Base-by-base conservation (phyloP, 768 basidiomycete genomes). In the Lentinula raphanica region DNA sequence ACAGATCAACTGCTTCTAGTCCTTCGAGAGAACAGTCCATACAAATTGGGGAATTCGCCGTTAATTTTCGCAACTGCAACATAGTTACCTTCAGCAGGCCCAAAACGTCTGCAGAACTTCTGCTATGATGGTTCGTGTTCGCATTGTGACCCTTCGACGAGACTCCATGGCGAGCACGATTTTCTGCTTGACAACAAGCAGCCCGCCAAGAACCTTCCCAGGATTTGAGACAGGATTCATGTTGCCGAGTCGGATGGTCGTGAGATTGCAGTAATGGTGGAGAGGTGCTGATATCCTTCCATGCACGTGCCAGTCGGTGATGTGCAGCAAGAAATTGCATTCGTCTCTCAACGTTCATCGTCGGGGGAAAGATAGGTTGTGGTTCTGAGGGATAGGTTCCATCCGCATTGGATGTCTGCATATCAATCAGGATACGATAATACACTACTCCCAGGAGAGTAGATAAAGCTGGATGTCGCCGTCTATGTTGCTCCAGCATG, bases 271-370 rank as follows among this genome's bases (percentile, higher is more conserved):
- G 54, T 2, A 65, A 42, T 5, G 84, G 77, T n/a, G 85, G 80
- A 11, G 68, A 64, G 7, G 67, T 67, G 19, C 78, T 80, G 21
- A 87, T 63, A 28, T 72, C 69, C 50, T 84, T 81, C 84, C 85
- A 86, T 19, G 79, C 68, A 49, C 69, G 71, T 21, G 80, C 71
- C 38, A 89, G 77, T 21, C 81, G 79, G 54, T 79, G 69, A 60
- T 83, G 82, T 2, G 88, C 87, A 19, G 78, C 73, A 15, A 87
- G 71, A 44, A 87, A 75, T 39, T 78, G 76, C 68, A 79, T 71
- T 38, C 79, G 80, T 58, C 65, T 68, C 51, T 75, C 75, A 5
- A 68, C 55, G 56, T 66, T 65, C 55, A 70, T 69, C 12, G 63
- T 64, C n/a, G 62, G 61, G 7, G 71, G 70, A 48, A 74, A 72